Percentiles rank a stretch among this genome's conserved stretches.
Evolutionary conservation across 1,284 basidiomycete genomes (phyloP).

Genomic region (Austropuccinia psidii): DNA sequence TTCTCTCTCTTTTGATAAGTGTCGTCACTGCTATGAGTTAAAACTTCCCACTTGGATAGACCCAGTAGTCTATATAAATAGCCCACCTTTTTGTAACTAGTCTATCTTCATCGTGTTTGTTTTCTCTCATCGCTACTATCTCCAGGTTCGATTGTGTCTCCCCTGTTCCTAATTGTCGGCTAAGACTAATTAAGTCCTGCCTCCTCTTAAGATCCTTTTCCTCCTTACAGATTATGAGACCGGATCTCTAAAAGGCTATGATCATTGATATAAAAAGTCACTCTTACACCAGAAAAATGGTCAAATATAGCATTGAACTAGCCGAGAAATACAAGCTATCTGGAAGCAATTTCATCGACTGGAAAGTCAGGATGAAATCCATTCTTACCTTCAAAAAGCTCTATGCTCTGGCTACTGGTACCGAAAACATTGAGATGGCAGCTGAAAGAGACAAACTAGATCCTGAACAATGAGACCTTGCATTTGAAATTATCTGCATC

Average conservation of each 20-base stretch:
- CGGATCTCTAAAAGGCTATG: not conserved
- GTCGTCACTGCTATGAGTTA: too few species aligned
- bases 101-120: too few species aligned
- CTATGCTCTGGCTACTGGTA: not conserved
- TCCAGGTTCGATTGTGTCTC: too few species aligned
- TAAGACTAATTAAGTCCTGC: too few species aligned
- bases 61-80: too few species aligned
- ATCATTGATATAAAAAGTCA: too few species aligned
- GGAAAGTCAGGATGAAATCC: not conserved
- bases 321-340: not conserved
- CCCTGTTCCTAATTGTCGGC: too few species aligned
- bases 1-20: too few species aligned
- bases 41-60: too few species aligned
- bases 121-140: too few species aligned
- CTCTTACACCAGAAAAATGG: not conserved
- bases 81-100: too few species aligned
- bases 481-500: not conserved
- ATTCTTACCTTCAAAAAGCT: not conserved
- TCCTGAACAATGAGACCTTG: not conserved
- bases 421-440: not conserved
- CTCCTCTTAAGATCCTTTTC: too few species aligned
- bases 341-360: constrained; percentile 1
- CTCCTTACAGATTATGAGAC: constrained; percentile 6
- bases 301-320: not conserved
- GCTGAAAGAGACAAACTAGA: not conserved